A percentile compares a stretch with the other conserved stretches of the same genome.
phyloP scores from a whole-genome alignment of 2,329 filamentous ascomycete species.

The Exophiala sp. region DNA sequence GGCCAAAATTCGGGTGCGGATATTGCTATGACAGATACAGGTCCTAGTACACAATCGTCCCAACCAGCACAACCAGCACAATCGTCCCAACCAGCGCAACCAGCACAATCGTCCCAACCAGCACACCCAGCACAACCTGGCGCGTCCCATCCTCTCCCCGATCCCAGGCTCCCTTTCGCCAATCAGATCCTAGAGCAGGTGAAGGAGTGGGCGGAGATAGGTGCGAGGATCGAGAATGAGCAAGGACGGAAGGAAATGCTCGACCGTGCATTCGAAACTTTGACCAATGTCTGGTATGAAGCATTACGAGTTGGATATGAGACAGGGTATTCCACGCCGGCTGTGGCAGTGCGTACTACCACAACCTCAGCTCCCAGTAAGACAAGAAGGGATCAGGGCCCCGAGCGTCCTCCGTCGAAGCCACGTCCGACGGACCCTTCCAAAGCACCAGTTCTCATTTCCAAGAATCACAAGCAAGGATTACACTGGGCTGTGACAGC shows the following conservation, averaged over 20 bases:
- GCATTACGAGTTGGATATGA: constrained; percentile 19
- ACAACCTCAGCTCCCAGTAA: no score
- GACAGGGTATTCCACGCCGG: constrained; percentile 2
- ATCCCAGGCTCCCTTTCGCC: constrained; percentile 18
- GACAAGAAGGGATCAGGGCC: not conserved
- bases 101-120: no score
- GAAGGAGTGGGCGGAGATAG: constrained; percentile 21
- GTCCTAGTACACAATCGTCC: no score
- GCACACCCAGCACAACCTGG: constrained; percentile 8
- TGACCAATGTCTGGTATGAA: constrained; percentile 25
- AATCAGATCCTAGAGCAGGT: constrained; percentile 20
- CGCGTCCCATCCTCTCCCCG: constrained; percentile 8
- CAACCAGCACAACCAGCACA: no score
- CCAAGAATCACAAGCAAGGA: constrained; percentile 7
- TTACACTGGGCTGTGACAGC: constrained; percentile 18
- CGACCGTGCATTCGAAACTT: constrained; percentile 18
- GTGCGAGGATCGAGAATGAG: constrained; percentile 18
- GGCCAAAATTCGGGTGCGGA: no score
- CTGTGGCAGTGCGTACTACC: no score
- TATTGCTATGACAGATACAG: no score
- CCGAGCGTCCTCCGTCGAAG: constrained; percentile 2
- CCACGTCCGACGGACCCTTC: constrained; percentile 5
- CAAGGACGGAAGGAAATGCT: constrained; percentile 18
- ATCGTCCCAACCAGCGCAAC: no score
- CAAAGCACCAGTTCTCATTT: constrained; percentile 11